Evolutionary conservation across 208 protist genomes (phyloP).

Genomic region (Dictyostelium gargantuum): DNA sequence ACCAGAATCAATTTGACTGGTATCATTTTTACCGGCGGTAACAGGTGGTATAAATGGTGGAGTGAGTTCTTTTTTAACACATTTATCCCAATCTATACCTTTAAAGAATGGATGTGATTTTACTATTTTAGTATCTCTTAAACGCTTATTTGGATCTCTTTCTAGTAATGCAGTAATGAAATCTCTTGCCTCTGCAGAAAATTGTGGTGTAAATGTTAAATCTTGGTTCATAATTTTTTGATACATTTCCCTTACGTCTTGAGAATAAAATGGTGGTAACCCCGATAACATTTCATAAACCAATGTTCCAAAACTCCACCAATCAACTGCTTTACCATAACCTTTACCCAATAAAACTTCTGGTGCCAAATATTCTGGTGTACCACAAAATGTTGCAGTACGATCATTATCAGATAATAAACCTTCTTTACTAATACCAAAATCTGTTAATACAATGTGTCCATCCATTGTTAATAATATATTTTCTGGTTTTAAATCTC

Average conservation of each 20-base stretch:
- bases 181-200: conserved; percentile 25
- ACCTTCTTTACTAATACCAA: conserved; percentile 83
- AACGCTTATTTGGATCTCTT: conserved; percentile 67
- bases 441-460: conserved; percentile 80
- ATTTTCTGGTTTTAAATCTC: conserved; percentile 74
- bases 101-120: conserved; percentile 86
- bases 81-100: conserved; percentile 82
- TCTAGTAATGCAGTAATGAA: conserved; percentile 39
- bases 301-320: conserved; percentile 81
- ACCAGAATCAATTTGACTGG: conserved; percentile 44
- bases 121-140: conserved; percentile 72
- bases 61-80: conserved; percentile 65
- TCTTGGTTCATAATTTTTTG: conserved; percentile 67
- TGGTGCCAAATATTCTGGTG: conserved; percentile 76
- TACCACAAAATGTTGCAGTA: conserved; percentile 83
- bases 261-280: conserved; percentile 68
- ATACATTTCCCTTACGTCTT: conserved; percentile 69
- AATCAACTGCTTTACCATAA: conserved; percentile 83
- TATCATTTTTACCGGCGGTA: conserved; percentile 42
- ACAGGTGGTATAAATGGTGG: conserved; percentile 83
- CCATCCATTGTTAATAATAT: conserved; percentile 69
- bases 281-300: conserved; percentile 80
- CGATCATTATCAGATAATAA: conserved; percentile 45
- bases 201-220: conserved; percentile 37
- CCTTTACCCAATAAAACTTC: conserved; percentile 60